phyloP scores from a whole-genome alignment of 768 basidiomycete genomes.

The Calocera cornea region DNA sequence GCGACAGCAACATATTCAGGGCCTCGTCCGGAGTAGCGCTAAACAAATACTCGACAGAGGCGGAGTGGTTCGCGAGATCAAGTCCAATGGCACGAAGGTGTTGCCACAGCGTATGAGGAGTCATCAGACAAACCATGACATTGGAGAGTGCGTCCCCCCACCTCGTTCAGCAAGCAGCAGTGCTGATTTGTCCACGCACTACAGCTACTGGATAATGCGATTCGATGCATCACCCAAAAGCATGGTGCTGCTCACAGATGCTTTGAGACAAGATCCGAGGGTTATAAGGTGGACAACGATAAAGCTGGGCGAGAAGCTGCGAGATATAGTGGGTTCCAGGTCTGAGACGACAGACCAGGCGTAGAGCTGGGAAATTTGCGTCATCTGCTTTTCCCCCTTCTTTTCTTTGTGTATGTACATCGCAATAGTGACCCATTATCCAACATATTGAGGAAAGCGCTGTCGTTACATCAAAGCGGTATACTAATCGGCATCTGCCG shows the following conservation, averaged over 20 bases:
- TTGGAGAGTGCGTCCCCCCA: slow-evolving; percentile 57
- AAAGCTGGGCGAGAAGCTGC: slow-evolving; percentile 59
- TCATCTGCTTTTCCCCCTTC: background rate
- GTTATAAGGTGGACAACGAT: slow-evolving; percentile 73
- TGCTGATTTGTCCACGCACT: background rate
- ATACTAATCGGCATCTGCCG: no score
- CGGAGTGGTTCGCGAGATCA: slow-evolving; percentile 68
- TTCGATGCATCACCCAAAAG: slow-evolving; percentile 75
- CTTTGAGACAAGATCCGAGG: slow-evolving; percentile 65
- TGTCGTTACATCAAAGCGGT: no score
- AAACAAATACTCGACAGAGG: slow-evolving; percentile 58
- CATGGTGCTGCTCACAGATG: slow-evolving; percentile 45
- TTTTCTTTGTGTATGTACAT: background rate
- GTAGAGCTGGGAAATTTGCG: no score
- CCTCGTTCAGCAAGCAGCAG: slow-evolving; percentile 8
- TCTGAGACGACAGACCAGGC: background rate
- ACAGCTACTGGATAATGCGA: slow-evolving; percentile 80
- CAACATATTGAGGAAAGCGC: no score
- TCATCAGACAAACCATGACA: slow-evolving; percentile 34
- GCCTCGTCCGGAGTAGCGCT: slow-evolving; percentile 57
- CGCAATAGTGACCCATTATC: no score
- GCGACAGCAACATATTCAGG: slow-evolving; percentile 56
- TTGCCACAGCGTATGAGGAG: slow-evolving; percentile 56
- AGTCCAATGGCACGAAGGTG: slow-evolving; percentile 57
- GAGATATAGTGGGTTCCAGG: slow-evolving; percentile 35